Percentiles rank a stretch among this genome's conserved stretches.
Conservation (phyloP, 331 rosid genomes). For the Rosa hybrid region DNA sequence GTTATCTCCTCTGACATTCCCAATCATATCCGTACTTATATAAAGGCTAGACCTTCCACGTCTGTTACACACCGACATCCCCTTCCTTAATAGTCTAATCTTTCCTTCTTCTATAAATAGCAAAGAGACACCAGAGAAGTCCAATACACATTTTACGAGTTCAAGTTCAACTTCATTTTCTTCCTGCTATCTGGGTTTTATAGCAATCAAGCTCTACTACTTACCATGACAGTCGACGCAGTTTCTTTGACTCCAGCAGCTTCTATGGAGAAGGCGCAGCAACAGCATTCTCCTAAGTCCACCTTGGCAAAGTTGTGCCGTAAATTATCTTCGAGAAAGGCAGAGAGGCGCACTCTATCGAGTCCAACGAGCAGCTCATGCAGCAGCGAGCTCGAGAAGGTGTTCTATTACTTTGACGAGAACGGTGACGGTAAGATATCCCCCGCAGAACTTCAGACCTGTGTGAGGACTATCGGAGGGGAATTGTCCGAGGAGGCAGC, state of each 20-base stretch:
- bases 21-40: background rate
- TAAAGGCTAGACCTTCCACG: background rate
- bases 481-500: conserved; percentile 36
- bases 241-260: background rate
- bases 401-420: conserved; percentile 39
- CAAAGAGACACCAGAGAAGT: background rate
- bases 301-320: background rate
- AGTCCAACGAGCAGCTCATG: background rate
- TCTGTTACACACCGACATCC: background rate
- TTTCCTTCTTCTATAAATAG: background rate
- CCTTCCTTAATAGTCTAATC: background rate
- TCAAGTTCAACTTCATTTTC: background rate
- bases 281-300: conserved; percentile 1
- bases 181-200: conserved; percentile 1
- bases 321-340: background rate
- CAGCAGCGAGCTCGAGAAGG: conserved; percentile 17
- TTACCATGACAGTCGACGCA: background rate
- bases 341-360: background rate
- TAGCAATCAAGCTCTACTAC: no score
- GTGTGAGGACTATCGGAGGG: conserved; percentile 22
- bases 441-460: conserved; percentile 37
- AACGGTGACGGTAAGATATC: conserved; percentile 46
- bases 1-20: background rate
- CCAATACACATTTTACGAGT: background rate
- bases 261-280: background rate